These are phyloP conservation scores for Panicum miliaceum DNA, from an alignment of 176 grass and related monocot species.

Conservation along the genomic window DNA sequence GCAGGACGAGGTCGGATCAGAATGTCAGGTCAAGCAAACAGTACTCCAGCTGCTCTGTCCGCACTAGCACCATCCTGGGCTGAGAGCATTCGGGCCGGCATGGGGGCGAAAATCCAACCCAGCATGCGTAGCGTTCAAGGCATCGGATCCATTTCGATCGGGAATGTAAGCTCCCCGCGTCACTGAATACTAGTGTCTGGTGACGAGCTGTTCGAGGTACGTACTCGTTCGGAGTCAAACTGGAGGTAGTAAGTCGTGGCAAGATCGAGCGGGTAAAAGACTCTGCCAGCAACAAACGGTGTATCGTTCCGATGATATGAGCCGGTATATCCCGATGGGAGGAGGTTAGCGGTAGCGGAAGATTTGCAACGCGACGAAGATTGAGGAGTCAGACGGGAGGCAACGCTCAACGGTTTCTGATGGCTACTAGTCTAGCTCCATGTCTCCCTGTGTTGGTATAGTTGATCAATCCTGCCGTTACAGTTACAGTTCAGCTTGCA, in stretches of 20 bases:
- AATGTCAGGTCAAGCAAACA: background rate
- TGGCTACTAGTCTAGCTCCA: no score
- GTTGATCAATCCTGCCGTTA: no score
- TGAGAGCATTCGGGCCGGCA: background rate
- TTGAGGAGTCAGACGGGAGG: background rate
- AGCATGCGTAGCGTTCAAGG: slow-evolving; percentile 48
- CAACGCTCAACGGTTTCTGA: background rate
- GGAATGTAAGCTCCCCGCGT: slow-evolving; percentile 9
- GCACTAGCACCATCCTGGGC: background rate
- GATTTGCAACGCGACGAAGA: background rate
- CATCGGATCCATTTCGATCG: slow-evolving; percentile 33
- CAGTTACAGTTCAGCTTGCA: no score
- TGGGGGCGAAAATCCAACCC: background rate
- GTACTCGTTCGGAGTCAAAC: background rate
- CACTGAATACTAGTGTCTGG: background rate
- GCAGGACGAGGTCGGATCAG: background rate
- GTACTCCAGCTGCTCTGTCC: background rate
- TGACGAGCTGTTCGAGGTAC: background rate
- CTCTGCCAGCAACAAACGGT: background rate
- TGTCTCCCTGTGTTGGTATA: no score
- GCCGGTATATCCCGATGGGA: background rate
- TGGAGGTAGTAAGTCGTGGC: background rate
- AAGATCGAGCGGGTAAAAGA: background rate
- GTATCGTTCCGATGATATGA: background rate
- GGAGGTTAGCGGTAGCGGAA: background rate